These are phyloP conservation scores for Cryptococcus sp. DNA, from an alignment of 1,284 basidiomycete species.

Conservation along the genomic window DNA sequence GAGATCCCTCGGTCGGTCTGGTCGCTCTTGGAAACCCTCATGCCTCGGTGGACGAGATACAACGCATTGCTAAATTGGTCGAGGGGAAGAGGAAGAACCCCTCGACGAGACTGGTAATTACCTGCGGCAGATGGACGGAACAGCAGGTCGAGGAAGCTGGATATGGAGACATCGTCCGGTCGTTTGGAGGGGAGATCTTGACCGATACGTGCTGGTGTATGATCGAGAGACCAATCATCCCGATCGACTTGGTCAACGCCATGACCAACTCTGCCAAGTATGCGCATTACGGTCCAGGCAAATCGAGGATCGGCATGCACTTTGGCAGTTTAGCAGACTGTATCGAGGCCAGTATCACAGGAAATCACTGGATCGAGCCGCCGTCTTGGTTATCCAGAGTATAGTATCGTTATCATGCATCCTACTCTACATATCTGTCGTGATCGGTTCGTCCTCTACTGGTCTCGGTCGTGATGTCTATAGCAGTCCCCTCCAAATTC, in stretches of 20 bases:
- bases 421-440: too few species aligned
- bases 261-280: slow-evolving; percentile 2
- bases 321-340: not conserved
- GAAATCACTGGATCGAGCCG: too few species aligned
- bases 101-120: not conserved
- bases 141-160: not conserved
- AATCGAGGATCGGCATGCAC: not conserved
- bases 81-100: not conserved
- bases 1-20: not conserved
- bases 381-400: too few species aligned
- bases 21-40: not conserved
- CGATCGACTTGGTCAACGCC: not conserved
- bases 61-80: not conserved
- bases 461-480: slow-evolving; percentile 13
- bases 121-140: not conserved
- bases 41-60: not conserved
- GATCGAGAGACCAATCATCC: not conserved
- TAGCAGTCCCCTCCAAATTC: slow-evolving; percentile 27
- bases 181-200: not conserved
- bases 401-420: too few species aligned
- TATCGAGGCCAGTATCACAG: too few species aligned
- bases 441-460: too few species aligned
- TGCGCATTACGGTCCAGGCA: slow-evolving; percentile 1
- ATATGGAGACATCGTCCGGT: not conserved
- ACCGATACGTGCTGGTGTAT: slow-evolving; percentile 4